Evolutionary conservation across 1,284 basidiomycete species (phyloP).

Genomic region (Pholiota adiposa): DNA sequence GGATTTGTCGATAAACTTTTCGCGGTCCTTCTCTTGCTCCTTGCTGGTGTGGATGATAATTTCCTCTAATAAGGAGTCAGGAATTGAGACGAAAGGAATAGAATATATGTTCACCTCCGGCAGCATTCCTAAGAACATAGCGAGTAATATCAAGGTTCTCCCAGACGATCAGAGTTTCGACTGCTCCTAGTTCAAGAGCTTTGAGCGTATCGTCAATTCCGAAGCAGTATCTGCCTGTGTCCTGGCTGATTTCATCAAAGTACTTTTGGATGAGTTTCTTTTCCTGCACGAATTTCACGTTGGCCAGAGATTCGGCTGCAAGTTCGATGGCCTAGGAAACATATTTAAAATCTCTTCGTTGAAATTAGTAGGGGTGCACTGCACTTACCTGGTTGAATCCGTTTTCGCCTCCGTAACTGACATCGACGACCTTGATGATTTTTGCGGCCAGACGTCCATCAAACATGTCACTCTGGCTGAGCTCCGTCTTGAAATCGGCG

Average conservation of each 20-base stretch:
- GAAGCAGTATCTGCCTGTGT: slow-evolving; percentile 98
- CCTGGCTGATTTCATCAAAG: slow-evolving; percentile 99
- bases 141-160: slow-evolving; percentile 93
- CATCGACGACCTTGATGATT: slow-evolving; percentile 97
- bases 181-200: slow-evolving; percentile 94
- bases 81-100: not conserved
- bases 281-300: slow-evolving; percentile 99
- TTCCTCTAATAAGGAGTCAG: slow-evolving; percentile 61
- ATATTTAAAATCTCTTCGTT: slow-evolving; percentile 1
- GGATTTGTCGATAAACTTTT: slow-evolving; percentile 94
- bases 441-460: slow-evolving; percentile 88
- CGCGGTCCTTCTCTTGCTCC: slow-evolving; percentile 87
- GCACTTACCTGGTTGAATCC: slow-evolving; percentile 98
- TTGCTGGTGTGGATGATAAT: slow-evolving; percentile 80
- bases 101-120: slow-evolving; percentile 66
- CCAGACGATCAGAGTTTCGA: slow-evolving; percentile 98
- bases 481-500: slow-evolving; percentile 99
- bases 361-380: slow-evolving; percentile 19
- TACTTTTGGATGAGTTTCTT: slow-evolving; percentile 97
- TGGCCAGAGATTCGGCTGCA: slow-evolving; percentile 92
- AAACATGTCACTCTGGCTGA: slow-evolving; percentile 96
- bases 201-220: slow-evolving; percentile 98
- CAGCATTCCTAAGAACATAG: slow-evolving; percentile 86
- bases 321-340: slow-evolving; percentile 92
- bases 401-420: slow-evolving; percentile 98